Base-by-base conservation (phyloP, 2,329 filamentous ascomycete genomes). In the Pseudocercospora pini-densiflorae region DNA sequence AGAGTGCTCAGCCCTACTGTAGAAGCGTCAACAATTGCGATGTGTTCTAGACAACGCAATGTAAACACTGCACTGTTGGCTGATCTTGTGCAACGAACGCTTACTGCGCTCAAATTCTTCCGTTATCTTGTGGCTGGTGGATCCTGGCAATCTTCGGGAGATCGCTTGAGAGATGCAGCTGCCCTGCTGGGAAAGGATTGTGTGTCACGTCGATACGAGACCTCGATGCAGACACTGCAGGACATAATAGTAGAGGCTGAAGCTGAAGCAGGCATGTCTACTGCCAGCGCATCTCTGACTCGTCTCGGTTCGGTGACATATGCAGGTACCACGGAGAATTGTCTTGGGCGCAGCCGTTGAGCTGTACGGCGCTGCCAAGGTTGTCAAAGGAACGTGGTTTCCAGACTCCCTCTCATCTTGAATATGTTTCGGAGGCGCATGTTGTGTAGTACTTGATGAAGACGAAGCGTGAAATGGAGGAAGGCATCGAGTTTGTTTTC, bases 81-180 rank as follows among this genome's bases (percentile, higher is more conserved):
- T 23, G 51, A 27, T n/a, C 24, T n/a, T n/a, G 27, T 27, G 16
- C 40, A 43, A 55, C 51, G 51, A 27, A 2, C 51, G 8, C 23
- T 55, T 27, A n/a, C 21, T 27, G 27, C 16, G 16, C 6, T 31
- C 51, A 12, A 33, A 19, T 55, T 55, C 3, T n/a, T 31, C 9
- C 51, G 27, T 31, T 55, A 29, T 55, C 51, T 55, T 55, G 33
- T 58, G 55, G 55, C 55, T 58, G 55, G 55, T 27, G n/a, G 33
- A 40, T 57, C 53, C 53, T 33, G 19, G 47, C 47, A 27, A 16
- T 31, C n/a, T 58, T 16, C 55, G 16, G 55, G 24, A 58, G 55
- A n/a, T 40, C 29, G 54, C 29, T 58, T 58, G 29, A 19, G n/a
- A 58, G 14, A 27, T 58, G 54, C 31, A 58, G 31, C 53, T 57